Evolutionary conservation across 2,329 filamentous ascomycete species (phyloP), one percentile per base, ranked within the genome.

Genomic region (Xenoacremonium recifei): DNA sequence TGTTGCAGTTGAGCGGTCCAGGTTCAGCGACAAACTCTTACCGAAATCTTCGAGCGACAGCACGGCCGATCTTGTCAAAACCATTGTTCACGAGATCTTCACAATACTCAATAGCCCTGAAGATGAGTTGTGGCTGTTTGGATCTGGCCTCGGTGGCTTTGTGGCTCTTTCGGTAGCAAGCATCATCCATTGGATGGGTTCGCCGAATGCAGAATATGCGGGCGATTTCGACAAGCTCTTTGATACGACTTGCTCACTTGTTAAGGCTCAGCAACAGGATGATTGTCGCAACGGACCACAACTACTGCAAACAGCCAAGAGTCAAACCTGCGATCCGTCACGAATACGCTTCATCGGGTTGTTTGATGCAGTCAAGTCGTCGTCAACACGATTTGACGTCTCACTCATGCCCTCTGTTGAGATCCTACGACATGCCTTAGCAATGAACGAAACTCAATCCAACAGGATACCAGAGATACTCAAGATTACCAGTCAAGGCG

Each of bases 81-180:
- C 12, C 10, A 58, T 57, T 18, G 49, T 53, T 2, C 42, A 39
- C 3, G 53, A 58, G 6, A 21, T 58, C 18, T 49, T 40, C 2
- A 32, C 42, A 3, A 48, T 29, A 1, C 44, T 57, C 1, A 45
- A 56, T 4, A 15, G 25, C 4, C 40, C 48, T 5, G 37, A 58
- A 30, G 54, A 57, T 9, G 54, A 57, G 20, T 49, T 57, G 1
- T 57, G 54, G 54, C 13, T 57, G 1, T 57, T 51, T 21, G 54
- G 54, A 2, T 57, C 54, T 10, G 54, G 54, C 0, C 54, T 51
- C 3, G 54, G 54, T 2, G 54, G 45, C 10, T 57, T 47, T 12
- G 36, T 57, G 4, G 53, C 42, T 5, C 52, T 50, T 2, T 52
- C 54, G 5, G 54, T 54, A 7, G 54, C 54, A 18, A 50, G 54